Percentiles rank a stretch among this genome's conserved stretches.
Conservation (phyloP, 495 filamentous ascomycete genomes). For the Aspergillus incahuasiensis region DNA sequence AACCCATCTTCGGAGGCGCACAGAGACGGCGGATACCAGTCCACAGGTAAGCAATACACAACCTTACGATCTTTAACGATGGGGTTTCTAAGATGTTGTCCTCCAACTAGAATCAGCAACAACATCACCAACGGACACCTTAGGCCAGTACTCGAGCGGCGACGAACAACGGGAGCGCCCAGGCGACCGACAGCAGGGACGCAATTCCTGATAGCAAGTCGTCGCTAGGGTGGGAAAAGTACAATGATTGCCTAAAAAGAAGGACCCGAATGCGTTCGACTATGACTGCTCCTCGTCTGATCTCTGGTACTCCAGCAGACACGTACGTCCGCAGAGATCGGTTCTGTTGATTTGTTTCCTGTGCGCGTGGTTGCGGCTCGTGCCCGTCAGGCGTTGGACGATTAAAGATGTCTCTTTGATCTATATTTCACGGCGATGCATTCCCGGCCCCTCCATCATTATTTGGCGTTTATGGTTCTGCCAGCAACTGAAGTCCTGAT, state of each 20-base stretch:
- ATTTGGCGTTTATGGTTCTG: conserved; percentile 2
- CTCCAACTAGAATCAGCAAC: conserved; percentile 14
- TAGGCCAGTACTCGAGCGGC: conserved; percentile 22
- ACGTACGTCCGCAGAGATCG: conserved; percentile 19
- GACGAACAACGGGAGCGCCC: conserved; percentile 19
- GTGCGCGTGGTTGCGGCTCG: conserved; percentile 9
- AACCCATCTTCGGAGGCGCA: conserved; percentile 5
- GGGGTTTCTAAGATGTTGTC: conserved; percentile 5
- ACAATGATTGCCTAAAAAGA: conserved; percentile 17
- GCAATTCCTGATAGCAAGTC: conserved; percentile 17
- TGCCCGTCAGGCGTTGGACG: conserved; percentile 8
- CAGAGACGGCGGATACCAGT: conserved; percentile 17
- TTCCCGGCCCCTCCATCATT: conserved; percentile 10
- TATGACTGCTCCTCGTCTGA: conserved; percentile 9
- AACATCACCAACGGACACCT: conserved; percentile 21
- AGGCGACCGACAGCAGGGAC: conserved; percentile 6
- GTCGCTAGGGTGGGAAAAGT: conserved; percentile 13
- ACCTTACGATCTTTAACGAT: neutral
- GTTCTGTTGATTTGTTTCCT: conserved; percentile 16
- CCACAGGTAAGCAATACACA: conserved; percentile 17
- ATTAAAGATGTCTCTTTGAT: conserved; percentile 11
- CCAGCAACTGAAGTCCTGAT: conserved; percentile 3
- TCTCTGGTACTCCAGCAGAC: conserved; percentile 13
- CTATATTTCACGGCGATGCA: conserved; percentile 7
- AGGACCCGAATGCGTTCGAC: conserved; percentile 14